These are phyloP conservation scores for Ailanthus altissimus DNA, from an alignment of 345 rosid genomes.

Conservation along the genomic window DNA sequence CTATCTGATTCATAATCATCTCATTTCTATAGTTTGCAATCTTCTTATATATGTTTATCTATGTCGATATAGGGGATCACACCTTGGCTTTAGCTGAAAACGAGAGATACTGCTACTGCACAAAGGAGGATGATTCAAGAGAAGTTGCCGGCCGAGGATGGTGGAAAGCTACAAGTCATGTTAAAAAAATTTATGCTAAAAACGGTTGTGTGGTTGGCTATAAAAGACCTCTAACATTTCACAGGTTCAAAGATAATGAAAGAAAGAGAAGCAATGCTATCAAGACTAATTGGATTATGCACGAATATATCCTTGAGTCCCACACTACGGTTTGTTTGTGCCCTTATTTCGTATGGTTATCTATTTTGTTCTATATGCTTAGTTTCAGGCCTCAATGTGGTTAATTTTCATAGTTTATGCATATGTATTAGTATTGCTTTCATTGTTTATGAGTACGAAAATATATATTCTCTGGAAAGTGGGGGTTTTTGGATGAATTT, in stretches of 20 bases:
- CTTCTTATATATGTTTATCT: not conserved
- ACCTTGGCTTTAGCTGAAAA: slow-evolving; percentile 11
- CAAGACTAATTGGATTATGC: slow-evolving; percentile 23
- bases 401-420: too few relatives aligned
- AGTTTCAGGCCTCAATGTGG: too few relatives aligned
- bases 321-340: not conserved
- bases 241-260: slow-evolving; percentile 25
- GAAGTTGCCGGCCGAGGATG: slow-evolving; percentile 44
- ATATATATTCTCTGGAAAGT: too few relatives aligned
- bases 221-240: slow-evolving; percentile 37
- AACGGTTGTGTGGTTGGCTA: slow-evolving; percentile 25
- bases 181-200: slow-evolving; percentile 30
- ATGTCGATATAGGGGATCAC: slow-evolving; percentile 13
- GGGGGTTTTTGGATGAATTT: too few relatives aligned
- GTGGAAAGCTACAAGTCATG: slow-evolving; percentile 56
- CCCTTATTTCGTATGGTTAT: not conserved
- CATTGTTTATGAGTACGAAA: too few relatives aligned
- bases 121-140: slow-evolving; percentile 33
- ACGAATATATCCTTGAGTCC: slow-evolving; percentile 7
- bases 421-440: too few relatives aligned
- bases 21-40: too few relatives aligned
- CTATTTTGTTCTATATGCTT: too few relatives aligned
- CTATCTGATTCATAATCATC: too few relatives aligned
- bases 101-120: slow-evolving; percentile 31
- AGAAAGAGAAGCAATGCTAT: slow-evolving; percentile 28